Evolutionary conservation across 73 alveolate species (phyloP), one percentile per base, ranked within the genome.

Genomic region (Symbiodinium pilosum): DNA sequence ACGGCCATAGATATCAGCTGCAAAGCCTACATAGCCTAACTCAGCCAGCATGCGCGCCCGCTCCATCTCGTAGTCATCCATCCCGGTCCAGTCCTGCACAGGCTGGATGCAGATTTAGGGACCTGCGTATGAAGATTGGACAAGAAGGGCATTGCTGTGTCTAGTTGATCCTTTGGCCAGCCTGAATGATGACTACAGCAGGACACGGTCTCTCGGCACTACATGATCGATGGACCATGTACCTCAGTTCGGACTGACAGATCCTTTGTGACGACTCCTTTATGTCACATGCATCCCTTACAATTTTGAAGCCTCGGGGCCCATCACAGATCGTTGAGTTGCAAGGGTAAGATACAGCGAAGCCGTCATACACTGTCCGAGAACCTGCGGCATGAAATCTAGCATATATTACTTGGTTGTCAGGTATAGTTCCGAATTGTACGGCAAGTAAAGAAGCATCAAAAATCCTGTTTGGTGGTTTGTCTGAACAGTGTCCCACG

Each of bases 71-170:
- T 73, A 73, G 86, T 73, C 86, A 40, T 73, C 86, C 86, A 73
- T 32, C 26, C 86, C 95, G 30, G 86, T 88, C 95, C 87, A 88
- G 69, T 88, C 95, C 64, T 54, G 73, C 20, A 54, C 30, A 0
- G 12, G 68, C 68, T 0, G 28, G n/a, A n/a, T n/a, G n/a, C n/a
- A n/a, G n/a, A n/a, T n/a, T n/a, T n/a, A n/a, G n/a, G n/a, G n/a
- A n/a, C n/a, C n/a, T n/a, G n/a, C n/a, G n/a, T n/a, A n/a, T n/a
- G n/a, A n/a, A n/a, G n/a, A n/a, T n/a, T n/a, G n/a, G n/a, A n/a
- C n/a, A n/a, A n/a, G 94, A 44, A 86, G 68, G 40, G 84, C 94
- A 11, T 18, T 36, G 56, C 34, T 43, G 30, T 83, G 41, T 38
- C 39, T 83, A 34, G 39, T 69, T 14, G n/a, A n/a, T n/a, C n/a